Evolutionary conservation across 805 yeast genomes (phyloP).

Genomic region (Hanseniaspora vineae): DNA sequence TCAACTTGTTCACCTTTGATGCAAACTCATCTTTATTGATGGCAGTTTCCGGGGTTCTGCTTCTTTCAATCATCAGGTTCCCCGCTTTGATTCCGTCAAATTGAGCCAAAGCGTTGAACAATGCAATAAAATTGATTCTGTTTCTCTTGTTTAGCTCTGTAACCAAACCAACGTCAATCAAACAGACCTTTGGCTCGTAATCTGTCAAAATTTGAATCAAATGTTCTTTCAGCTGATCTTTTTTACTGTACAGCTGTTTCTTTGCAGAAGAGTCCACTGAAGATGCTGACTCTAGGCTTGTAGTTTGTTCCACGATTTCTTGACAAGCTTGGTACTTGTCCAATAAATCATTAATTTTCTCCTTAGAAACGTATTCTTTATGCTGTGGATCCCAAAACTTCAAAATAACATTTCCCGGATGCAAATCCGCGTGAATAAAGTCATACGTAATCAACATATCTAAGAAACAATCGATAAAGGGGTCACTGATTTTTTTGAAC

Average conservation of each 20-base stretch:
- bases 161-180: conserved; percentile 78
- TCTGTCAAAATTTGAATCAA: conserved; percentile 44
- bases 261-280: too few species aligned
- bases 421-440: conserved; percentile 92
- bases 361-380: neutral
- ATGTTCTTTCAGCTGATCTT: conserved; percentile 18
- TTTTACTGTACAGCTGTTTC: neutral
- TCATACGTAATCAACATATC: conserved; percentile 89
- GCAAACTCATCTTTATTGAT: conserved; percentile 77
- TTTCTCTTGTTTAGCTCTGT: conserved; percentile 74
- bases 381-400: conserved; percentile 41
- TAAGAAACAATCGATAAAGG: conserved; percentile 80
- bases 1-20: conserved; percentile 71
- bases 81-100: conserved; percentile 95
- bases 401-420: conserved; percentile 89
- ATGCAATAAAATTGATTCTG: conserved; percentile 73
- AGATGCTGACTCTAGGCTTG: neutral
- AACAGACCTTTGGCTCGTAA: conserved; percentile 70
- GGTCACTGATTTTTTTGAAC: conserved; percentile 61
- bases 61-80: conserved; percentile 87
- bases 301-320: conserved; percentile 3
- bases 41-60: conserved; percentile 89
- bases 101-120: conserved; percentile 76
- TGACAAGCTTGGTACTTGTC: conserved; percentile 14
- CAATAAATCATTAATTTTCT: conserved; percentile 2